Conservation (phyloP, 2,329 filamentous ascomycete species). For the Bimuria novae-zelandiae region DNA sequence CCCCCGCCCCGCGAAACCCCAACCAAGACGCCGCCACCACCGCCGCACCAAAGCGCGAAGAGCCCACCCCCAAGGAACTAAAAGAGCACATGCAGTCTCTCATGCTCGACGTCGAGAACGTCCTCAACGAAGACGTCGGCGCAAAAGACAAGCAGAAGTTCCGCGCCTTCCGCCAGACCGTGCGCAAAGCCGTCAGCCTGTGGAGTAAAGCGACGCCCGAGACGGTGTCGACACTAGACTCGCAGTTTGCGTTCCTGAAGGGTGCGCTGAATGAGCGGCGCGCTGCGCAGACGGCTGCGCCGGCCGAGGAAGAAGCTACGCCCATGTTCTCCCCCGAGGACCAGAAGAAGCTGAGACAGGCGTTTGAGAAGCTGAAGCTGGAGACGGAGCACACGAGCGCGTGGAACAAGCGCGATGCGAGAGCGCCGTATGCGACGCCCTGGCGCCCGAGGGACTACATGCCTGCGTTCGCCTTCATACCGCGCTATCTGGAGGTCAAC, state of each 20-base stretch:
- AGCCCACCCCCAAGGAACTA: conserved; percentile 36
- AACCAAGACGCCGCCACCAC: conserved; percentile 12
- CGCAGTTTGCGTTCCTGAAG: conserved; percentile 54
- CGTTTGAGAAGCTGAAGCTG: conserved; percentile 65
- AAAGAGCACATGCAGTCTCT: conserved; percentile 42
- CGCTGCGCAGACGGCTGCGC: conserved; percentile 5
- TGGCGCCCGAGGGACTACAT: conserved; percentile 89
- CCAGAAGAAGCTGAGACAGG: conserved; percentile 56
- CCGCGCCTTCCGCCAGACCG: conserved; percentile 70
- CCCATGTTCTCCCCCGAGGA: conserved; percentile 56
- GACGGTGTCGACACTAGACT: conserved; percentile 51
- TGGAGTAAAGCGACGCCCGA: conserved; percentile 50
- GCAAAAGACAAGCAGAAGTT: conserved; percentile 77
- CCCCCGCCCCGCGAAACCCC: conserved; percentile 18
- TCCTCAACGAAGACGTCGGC: conserved; percentile 62
- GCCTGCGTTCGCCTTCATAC: conserved; percentile 92
- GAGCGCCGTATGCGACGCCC: conserved; percentile 83
- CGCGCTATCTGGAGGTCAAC: conserved; percentile 94
- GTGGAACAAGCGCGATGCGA: conserved; percentile 38
- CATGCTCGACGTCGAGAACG: conserved; percentile 60
- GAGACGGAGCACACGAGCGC: conserved; percentile 78
- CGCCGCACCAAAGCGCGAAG: conserved; percentile 20
- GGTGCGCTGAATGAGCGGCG: conserved; percentile 25
- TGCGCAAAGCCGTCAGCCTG: conserved; percentile 66
- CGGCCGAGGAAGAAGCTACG: conserved; percentile 17